Base-by-base conservation (phyloP, 495 filamentous ascomycete genomes). In the Emericellopsis terricola region DNA sequence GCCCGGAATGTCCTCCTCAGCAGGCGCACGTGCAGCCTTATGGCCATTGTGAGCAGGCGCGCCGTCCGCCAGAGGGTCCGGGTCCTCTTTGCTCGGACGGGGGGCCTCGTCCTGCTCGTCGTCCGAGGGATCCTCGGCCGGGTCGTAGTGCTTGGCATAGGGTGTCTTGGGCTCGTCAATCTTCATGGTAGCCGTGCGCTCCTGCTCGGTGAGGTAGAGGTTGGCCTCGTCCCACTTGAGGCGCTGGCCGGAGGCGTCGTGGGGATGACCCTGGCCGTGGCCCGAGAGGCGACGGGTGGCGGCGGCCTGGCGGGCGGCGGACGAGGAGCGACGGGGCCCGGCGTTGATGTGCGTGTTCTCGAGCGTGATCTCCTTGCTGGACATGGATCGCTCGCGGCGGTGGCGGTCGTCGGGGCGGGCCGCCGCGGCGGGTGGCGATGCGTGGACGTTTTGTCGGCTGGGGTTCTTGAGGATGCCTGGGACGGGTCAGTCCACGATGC, bases 151-250 rank as follows among this genome's bases (percentile, higher is more conserved):
- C 45, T 72, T 77, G 11, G 82, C 89, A 43, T 82, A 97, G 0
- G 89, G 89, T 13, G 89, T 97, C 66, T 97, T 97, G 31, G 89
- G 89, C 59, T 97, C 89, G 43, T 81, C 76, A 47, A 97, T 96
- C 65, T 96, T 96, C 91, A 96, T 96, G 29, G 87, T 96, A 19
- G 78, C 71, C 23, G 74, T 83, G 51, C 81, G 85, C 55, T 96
- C 81, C 53, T 94, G 89, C 59, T 96, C 89, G 3, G 85, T 82
- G 9, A 96, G 65, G 53, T 94, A 96, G 15, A 97, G 63, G 43
- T 96, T 96, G 15, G 83, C 89, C 53, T 97, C 89, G 47, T 97
- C 89, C 89, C 89, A 97, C 51, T 94, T 91, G 37, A 97, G 63
- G 9, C 86, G 77, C 49, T 76, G 72, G 26, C 65, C 66, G 34